These are phyloP conservation scores for Protoeuglena noctilucae DNA, from an alignment of 139 green algal genomes.

Conservation along the genomic window DNA sequence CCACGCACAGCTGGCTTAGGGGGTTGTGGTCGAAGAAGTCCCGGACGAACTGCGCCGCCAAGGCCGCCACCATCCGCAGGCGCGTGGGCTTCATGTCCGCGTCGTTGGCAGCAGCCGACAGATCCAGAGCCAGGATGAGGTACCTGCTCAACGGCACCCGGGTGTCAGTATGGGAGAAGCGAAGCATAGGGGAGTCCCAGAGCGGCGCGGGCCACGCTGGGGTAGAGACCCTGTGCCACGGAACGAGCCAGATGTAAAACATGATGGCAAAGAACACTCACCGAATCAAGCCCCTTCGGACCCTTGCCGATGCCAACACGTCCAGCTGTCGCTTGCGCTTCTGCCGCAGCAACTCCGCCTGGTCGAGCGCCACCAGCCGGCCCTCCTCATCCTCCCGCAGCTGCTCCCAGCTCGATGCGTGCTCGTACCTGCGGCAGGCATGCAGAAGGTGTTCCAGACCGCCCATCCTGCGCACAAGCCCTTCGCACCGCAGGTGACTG, in stretches of 20 bases:
- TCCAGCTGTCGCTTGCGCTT: too few relatives aligned
- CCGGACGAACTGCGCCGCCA: conserved; percentile 50
- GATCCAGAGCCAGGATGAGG: conserved; percentile 57
- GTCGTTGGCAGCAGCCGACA: conserved; percentile 45
- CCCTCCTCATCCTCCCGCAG: conserved; percentile 83
- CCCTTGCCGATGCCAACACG: too few relatives aligned
- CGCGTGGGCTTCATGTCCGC: conserved; percentile 67
- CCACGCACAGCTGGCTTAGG: conserved; percentile 70
- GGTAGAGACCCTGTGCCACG: too few relatives aligned
- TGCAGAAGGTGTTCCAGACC: neutral
- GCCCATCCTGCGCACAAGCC: neutral
- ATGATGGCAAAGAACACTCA: too few relatives aligned
- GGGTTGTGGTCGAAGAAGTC: conserved; percentile 93
- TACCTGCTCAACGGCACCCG: neutral
- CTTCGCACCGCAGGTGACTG: neutral
- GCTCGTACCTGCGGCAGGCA: conserved; percentile 23
- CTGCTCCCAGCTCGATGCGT: conserved; percentile 33
- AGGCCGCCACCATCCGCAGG: conserved; percentile 37
- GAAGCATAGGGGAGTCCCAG: too few relatives aligned
- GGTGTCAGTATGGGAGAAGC: too few relatives aligned
- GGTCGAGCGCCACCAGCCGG: conserved; percentile 40
- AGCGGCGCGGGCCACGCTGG: too few relatives aligned
- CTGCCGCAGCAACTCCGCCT: neutral
- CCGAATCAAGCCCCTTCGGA: too few relatives aligned
- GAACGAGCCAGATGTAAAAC: too few relatives aligned